Percentiles rank a stretch among this genome's conserved stretches.
Evolutionary conservation across 345 rosid species (phyloP).

Genomic region (Physaria fendleri): DNA sequence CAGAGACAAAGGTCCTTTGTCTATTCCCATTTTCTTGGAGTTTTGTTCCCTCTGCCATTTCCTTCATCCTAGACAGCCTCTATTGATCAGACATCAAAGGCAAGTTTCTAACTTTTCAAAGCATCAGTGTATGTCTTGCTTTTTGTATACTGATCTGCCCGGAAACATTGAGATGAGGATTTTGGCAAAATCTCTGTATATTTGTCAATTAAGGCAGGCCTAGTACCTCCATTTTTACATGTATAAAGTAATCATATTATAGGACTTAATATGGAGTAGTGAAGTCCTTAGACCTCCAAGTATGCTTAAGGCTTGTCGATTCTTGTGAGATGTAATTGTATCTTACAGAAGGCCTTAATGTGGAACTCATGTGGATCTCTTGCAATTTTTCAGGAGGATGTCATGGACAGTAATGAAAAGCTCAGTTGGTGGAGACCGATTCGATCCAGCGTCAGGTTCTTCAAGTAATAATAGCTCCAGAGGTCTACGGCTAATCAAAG

Average conservation of each 20-base stretch:
- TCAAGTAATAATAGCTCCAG: constrained; percentile 32
- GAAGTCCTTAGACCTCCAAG: not conserved
- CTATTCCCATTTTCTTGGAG: constrained; percentile 35
- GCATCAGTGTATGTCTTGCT: not conserved
- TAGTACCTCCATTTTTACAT: not conserved
- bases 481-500: constrained; percentile 56
- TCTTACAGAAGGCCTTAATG: not conserved
- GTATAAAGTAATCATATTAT: not conserved
- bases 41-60: constrained; percentile 26
- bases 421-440: constrained; percentile 38
- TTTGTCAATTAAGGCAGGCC: not conserved
- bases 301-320: not conserved
- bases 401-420: constrained; percentile 49
- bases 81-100: constrained; percentile 34
- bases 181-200: not conserved
- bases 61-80: constrained; percentile 32
- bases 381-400: constrained; percentile 40
- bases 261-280: not conserved
- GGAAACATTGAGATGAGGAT: not conserved
- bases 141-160: not conserved
- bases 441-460: constrained; percentile 50
- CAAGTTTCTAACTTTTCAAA: constrained; percentile 6
- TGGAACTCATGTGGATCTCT: not conserved
- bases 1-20: constrained; percentile 25
- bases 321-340: not conserved